A percentile compares a stretch with the other conserved stretches of the same genome.
These are phyloP conservation scores for Bothia castanella DNA, from an alignment of 1,284 basidiomycete genomes.

Conservation along the genomic window DNA sequence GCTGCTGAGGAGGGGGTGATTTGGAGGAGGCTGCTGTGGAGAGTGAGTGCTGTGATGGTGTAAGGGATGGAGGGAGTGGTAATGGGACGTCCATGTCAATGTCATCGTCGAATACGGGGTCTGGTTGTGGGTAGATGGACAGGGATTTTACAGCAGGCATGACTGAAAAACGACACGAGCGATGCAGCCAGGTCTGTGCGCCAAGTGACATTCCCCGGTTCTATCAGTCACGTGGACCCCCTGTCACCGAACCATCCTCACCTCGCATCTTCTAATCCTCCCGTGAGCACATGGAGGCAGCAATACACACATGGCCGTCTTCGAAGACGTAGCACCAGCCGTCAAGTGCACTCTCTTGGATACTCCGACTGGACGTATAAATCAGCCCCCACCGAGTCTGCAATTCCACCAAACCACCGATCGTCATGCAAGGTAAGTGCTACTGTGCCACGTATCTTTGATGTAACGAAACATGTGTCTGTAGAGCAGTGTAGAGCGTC, in stretches of 20 bases:
- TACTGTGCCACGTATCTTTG: not conserved
- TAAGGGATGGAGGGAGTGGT: not conserved
- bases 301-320: no score
- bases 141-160: constrained; percentile 26
- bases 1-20: constrained; percentile 11
- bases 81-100: constrained; percentile 29
- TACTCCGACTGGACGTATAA: no score
- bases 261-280: no score
- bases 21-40: constrained; percentile 12
- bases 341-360: no score
- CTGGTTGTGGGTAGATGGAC: constrained; percentile 20
- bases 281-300: no score
- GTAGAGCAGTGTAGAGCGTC: no score
- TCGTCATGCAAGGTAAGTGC: constrained; percentile 2
- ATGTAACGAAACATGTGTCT: not conserved
- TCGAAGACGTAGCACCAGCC: no score
- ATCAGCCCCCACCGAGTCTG: no score
- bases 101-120: constrained; percentile 31
- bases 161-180: constrained; percentile 15
- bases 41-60: constrained; percentile 11
- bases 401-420: no score
- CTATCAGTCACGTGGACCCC: constrained; percentile 19
- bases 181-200: constrained; percentile 11
- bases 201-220: no score
- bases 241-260: no score